phyloP scores from a whole-genome alignment of 306 rosid species.

The Cucurbita maxima region DNA sequence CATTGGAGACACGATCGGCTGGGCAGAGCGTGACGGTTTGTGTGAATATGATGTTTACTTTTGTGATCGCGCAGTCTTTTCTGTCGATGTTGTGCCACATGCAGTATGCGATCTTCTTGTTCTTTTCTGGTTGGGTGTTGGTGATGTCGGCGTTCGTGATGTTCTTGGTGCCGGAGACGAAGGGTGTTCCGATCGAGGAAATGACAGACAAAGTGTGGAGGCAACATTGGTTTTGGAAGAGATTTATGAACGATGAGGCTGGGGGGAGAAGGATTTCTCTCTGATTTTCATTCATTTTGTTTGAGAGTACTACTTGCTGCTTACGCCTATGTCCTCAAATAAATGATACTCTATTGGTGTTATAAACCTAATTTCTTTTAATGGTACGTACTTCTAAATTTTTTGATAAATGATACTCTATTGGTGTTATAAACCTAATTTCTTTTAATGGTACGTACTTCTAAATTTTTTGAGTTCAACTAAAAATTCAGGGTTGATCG shows the following conservation, averaged over 20 bases:
- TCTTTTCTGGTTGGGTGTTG: constrained; percentile 37
- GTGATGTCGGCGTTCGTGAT: constrained; percentile 19
- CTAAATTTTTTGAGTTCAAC: too few species aligned
- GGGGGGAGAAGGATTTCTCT: neutral
- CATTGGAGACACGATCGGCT: constrained; percentile 40
- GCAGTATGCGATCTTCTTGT: constrained; percentile 41
- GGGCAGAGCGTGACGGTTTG: constrained; percentile 46
- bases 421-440: too few species aligned
- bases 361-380: too few species aligned
- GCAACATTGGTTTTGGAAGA: constrained; percentile 51
- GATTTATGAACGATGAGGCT: neutral
- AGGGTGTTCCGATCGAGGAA: constrained; percentile 42
- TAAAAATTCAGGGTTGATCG: too few species aligned
- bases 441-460: too few species aligned
- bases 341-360: too few species aligned
- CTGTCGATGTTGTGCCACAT: constrained; percentile 40
- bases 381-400: too few species aligned
- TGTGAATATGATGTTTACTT: constrained; percentile 44
- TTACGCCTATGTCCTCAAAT: too few species aligned
- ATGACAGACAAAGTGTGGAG: constrained; percentile 36
- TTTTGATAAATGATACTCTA: too few species aligned
- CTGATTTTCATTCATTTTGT: too few species aligned
- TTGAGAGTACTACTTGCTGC: too few species aligned
- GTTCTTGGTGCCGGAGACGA: constrained; percentile 43
- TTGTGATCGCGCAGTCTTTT: constrained; percentile 43